Evolutionary conservation across 805 yeast genomes (phyloP).

Genomic region (Myxozyma kluyveri): DNA sequence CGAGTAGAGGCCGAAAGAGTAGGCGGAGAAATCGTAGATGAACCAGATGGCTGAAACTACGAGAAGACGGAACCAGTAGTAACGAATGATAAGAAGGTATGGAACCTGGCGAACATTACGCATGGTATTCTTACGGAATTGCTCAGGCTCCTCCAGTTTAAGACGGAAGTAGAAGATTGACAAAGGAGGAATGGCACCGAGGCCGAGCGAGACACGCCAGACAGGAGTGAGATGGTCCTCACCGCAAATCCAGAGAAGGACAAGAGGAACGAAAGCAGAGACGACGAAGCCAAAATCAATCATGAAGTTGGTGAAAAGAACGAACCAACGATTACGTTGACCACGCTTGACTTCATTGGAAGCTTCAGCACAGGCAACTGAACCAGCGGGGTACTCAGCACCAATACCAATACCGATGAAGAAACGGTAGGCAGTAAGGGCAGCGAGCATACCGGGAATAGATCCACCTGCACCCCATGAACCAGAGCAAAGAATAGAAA

Average conservation of each 20-base stretch:
- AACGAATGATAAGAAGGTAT: slow-evolving; percentile 64
- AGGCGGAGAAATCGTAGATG: slow-evolving; percentile 80
- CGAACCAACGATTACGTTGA: slow-evolving; percentile 81
- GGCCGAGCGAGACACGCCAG: slow-evolving; percentile 88
- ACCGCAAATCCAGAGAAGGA: slow-evolving; percentile 77
- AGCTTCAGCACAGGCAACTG: slow-evolving; percentile 92
- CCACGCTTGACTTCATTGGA: slow-evolving; percentile 76
- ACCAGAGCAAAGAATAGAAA: slow-evolving; percentile 76
- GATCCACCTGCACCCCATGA: slow-evolving; percentile 78
- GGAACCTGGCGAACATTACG: slow-evolving; percentile 60
- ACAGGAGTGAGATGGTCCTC: slow-evolving; percentile 69
- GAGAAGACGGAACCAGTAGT: slow-evolving; percentile 76
- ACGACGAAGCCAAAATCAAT: slow-evolving; percentile 85
- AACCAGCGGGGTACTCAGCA: slow-evolving; percentile 91
- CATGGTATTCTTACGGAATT: slow-evolving; percentile 68
- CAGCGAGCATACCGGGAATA: slow-evolving; percentile 75
- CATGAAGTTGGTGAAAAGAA: slow-evolving; percentile 84
- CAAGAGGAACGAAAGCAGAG: slow-evolving; percentile 81
- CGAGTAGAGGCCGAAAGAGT: slow-evolving; percentile 84
- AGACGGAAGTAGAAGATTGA: slow-evolving; percentile 74
- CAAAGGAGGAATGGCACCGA: slow-evolving; percentile 87
- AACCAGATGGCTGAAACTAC: slow-evolving; percentile 83
- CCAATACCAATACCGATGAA: slow-evolving; percentile 91
- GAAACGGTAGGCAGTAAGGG: slow-evolving; percentile 79
- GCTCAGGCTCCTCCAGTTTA: slow-evolving; percentile 69